Base-by-base conservation (phyloP, 78 protist genomes). In the Monosiga brevicollis region DNA sequence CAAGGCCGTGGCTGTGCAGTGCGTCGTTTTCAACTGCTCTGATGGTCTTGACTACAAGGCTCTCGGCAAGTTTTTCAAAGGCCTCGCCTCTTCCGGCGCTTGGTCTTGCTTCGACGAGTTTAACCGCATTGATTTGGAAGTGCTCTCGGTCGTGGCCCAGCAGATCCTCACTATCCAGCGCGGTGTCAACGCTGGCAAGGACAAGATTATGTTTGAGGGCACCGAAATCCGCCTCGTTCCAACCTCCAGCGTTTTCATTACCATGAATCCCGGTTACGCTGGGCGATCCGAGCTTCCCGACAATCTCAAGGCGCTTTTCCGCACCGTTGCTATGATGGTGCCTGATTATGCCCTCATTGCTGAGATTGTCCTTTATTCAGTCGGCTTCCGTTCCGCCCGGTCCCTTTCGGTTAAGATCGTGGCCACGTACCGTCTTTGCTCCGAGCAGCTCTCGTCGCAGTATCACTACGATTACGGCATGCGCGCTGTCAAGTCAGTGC, bases 231-330 rank as follows among this genome's bases (percentile, higher is more conserved):
- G 73, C 36, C 84, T 94, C 71, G 37, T 82, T 29, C 82, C 83
- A n/a, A 77, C 86, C 41, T 77, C 84, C 77, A 85, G 87, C 35
- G 87, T 95, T 32, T 93, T 91, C 87, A 94, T 94, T 88, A 94
- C 97, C 3, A 94, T 95, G 98, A 95, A 95, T 73, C 98, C 98
- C 0, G 96, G 96, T 0, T 95, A 94, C 78, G 95, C 95, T 10
- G 96, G 98, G 26, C 88, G 98, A 15, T 91, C 96, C 15, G 95
- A 94, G 86, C 87, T 94, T 36, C 98, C 96, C 0, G 96, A 93
- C 75, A 84, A 86, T 43, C 82, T 90, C 79, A 84, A 94, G 87
- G 94, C 87, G 22, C 89, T 90, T 43, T 91, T 94, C 90, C 87
- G 96, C 54, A 87, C 91, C 29, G 90, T 90, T 36, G 90, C 93